These are phyloP conservation scores for Monosporascus ibericus DNA, from an alignment of 2,329 filamentous ascomycete genomes.

Conservation along the genomic window DNA sequence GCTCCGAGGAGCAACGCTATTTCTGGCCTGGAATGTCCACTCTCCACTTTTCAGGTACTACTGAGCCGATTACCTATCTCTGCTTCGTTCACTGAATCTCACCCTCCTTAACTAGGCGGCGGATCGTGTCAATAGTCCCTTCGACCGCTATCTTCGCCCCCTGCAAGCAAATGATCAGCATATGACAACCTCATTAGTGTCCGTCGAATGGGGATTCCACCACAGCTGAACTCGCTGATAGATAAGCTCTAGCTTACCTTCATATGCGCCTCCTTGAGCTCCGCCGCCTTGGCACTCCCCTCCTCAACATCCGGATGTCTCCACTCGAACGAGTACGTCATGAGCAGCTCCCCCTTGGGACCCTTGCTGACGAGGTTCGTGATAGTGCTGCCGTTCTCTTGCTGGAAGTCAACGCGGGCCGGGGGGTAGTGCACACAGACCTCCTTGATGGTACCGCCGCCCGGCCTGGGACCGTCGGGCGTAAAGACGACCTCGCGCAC, in stretches of 20 bases:
- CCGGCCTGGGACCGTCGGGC: constrained; percentile 4
- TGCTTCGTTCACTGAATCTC: background rate
- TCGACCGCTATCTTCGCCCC: background rate
- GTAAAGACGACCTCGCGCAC: constrained; percentile 25
- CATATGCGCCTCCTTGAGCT: constrained; percentile 20
- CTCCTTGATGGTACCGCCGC: constrained; percentile 18
- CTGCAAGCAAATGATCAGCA: background rate
- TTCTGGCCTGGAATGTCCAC: no score
- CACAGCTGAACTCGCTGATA: background rate
- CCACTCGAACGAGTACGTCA: constrained; percentile 33
- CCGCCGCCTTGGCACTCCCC: constrained; percentile 19
- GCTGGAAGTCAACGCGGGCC: constrained; percentile 27
- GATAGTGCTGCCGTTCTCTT: constrained; percentile 30
- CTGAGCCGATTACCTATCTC: no score
- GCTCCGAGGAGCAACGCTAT: no score
- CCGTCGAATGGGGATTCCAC: background rate
- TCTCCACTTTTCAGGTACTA: no score
- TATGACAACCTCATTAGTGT: no score
- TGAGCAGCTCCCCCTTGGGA: constrained; percentile 20
- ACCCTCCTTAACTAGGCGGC: background rate
- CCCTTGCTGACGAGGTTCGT: constrained; percentile 28
- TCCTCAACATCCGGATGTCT: constrained; percentile 21
- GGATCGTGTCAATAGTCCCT: background rate
- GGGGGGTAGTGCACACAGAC: constrained; percentile 26
- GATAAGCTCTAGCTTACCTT: constrained; percentile 12